These are phyloP conservation scores for Xylaria longipes DNA, from an alignment of 495 filamentous ascomycete species.

Conservation along the genomic window DNA sequence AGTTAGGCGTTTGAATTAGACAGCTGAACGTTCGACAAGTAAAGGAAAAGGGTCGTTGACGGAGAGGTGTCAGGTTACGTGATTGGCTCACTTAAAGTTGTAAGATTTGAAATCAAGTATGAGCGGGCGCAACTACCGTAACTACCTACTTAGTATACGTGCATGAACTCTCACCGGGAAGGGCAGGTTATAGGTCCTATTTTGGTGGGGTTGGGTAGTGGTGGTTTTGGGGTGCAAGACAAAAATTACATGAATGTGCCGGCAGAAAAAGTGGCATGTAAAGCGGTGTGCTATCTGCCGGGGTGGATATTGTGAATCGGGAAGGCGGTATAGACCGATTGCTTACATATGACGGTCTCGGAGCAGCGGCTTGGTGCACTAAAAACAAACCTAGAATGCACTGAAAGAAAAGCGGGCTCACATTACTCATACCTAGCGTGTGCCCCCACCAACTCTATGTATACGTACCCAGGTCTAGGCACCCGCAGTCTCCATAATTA, in stretches of 20 bases:
- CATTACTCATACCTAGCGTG: neutral
- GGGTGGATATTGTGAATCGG: neutral
- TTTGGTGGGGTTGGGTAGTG: neutral
- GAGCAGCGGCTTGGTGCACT: neutral
- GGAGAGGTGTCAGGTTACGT: neutral
- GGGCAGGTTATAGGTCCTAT: neutral
- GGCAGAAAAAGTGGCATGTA: conserved; percentile 25
- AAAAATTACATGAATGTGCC: conserved; percentile 15
- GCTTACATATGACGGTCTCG: too few relatives aligned
- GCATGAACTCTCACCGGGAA: neutral
- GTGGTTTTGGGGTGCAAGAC: neutral
- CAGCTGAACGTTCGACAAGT: neutral
- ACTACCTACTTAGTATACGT: neutral
- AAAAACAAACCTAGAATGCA: too few relatives aligned
- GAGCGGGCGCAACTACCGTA: neutral
- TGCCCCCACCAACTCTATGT: neutral
- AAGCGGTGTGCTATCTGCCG: neutral
- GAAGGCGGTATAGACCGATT: conserved; percentile 18
- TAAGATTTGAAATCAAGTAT: neutral
- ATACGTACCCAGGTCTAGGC: neutral
- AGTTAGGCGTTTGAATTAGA: neutral
- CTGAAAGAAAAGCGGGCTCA: neutral
- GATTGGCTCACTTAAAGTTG: neutral
- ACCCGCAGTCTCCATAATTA: neutral
- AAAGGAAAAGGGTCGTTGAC: too few relatives aligned